Evolutionary conservation across 2,329 filamentous ascomycete genomes (phyloP).

Genomic region (Colletotrichum nymphaeae): DNA sequence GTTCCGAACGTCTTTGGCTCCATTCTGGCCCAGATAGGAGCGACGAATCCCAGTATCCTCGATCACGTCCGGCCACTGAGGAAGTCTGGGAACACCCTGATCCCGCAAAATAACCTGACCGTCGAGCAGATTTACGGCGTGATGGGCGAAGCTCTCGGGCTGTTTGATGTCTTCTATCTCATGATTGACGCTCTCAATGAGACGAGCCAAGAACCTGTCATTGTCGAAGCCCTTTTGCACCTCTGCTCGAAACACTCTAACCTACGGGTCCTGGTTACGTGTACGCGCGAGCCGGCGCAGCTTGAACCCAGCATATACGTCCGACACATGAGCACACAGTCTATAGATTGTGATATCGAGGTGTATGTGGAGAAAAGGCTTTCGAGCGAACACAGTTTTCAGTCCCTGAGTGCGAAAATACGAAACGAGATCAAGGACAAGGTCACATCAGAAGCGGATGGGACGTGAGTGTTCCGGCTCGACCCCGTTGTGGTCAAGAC

Average conservation of each 20-base stretch:
- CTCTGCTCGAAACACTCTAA: slow-evolving; percentile 36
- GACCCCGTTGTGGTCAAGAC: background rate
- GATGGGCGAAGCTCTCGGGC: slow-evolving; percentile 26
- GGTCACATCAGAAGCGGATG: slow-evolving; percentile 37
- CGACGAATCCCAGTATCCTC: slow-evolving; percentile 31
- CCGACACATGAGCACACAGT: slow-evolving; percentile 34
- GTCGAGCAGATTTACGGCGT: slow-evolving; percentile 33
- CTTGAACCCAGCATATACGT: slow-evolving; percentile 22
- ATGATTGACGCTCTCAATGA: slow-evolving; percentile 41
- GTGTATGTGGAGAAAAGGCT: slow-evolving; percentile 39
- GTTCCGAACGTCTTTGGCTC: slow-evolving; percentile 43
- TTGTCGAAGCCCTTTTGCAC: slow-evolving; percentile 32
- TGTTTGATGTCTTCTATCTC: slow-evolving; percentile 36
- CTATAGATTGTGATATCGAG: slow-evolving; percentile 40
- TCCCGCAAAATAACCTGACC: slow-evolving; percentile 38
- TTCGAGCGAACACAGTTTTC: slow-evolving; percentile 36
- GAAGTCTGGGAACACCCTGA: slow-evolving; percentile 20
- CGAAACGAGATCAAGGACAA: slow-evolving; percentile 38
- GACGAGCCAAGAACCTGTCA: slow-evolving; percentile 31
- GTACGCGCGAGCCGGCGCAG: slow-evolving; percentile 34
- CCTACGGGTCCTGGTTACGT: slow-evolving; percentile 39
- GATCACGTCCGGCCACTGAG: slow-evolving; percentile 36
- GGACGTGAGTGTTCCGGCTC: slow-evolving; percentile 36
- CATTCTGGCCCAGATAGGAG: slow-evolving; percentile 40
- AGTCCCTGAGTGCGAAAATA: slow-evolving; percentile 36